Base-by-base conservation (phyloP, 1,139 yeast genomes). In the Lodderomyces pseudojiufengensis region DNA sequence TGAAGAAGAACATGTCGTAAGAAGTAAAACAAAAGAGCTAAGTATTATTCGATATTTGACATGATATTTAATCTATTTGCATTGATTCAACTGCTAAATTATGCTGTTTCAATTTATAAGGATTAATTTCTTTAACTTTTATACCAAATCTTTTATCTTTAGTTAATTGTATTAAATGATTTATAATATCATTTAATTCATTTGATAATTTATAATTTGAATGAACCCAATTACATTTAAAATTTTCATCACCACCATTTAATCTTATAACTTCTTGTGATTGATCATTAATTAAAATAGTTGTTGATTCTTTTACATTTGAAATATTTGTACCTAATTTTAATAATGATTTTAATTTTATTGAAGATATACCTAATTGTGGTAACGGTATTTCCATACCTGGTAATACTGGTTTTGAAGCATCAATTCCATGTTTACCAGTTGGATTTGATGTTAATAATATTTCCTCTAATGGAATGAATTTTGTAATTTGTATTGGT, bases 151-250 rank as follows among this genome's bases (percentile, higher is more conserved):
- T 70, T 49, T 69, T 65, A 50, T 82, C 90, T 57, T 78, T 76
- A 27, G 76, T 63, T 50, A 82, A 62, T 44, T 74, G 71, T 37
- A 75, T 71, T 52, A 84, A 66, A 43, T 77, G 74, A 44, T 68
- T 59, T 31, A 80, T 70, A 37, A 76, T 72, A 39, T 69, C 75
- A 21, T 69, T 63, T 38, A 69, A 61, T 9, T 61, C 57, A 33
- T 72, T 73, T 33, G 67, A 55, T 41, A 83, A 59, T 55, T 76
- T 76, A 60, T 63, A 78, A 35, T 75, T 66, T 22, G 96, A 86
- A 55, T 88, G 96, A 35, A 85, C 83, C 88, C 94, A 90, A 47
- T 88, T 79, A 46, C 96, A 88, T 38, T 76, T 73, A 40, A 78
- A 67, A 14, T 80, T 71, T 49, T 74, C 71, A 31, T 66, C 58